A percentile compares a stretch with the other conserved stretches of the same genome.
These are phyloP conservation scores for Phytophthora idaei DNA, from an alignment of 352 stramenopile species.

Conservation along the genomic window DNA sequence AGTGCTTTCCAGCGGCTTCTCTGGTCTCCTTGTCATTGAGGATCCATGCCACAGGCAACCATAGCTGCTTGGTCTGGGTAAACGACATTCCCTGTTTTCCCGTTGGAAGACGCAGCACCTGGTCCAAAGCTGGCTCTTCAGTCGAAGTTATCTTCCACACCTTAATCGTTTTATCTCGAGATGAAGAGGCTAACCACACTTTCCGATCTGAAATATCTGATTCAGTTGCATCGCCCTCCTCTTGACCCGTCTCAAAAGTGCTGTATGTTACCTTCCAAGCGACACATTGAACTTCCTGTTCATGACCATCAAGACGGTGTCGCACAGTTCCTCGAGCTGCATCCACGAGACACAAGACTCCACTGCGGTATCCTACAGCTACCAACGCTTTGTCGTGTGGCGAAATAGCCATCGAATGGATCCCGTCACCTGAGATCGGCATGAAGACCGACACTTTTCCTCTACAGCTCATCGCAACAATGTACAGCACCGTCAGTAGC, in stretches of 20 bases:
- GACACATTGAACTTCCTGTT: slow-evolving; percentile 73
- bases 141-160: slow-evolving; percentile 45
- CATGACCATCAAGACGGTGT: slow-evolving; percentile 62
- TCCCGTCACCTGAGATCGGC: slow-evolving; percentile 55
- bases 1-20: slow-evolving; percentile 18
- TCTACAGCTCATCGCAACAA: slow-evolving; percentile 29
- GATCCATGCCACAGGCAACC: slow-evolving; percentile 75
- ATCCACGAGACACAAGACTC: slow-evolving; percentile 66
- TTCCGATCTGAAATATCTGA: not conserved
- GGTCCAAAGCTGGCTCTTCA: slow-evolving; percentile 31
- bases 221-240: slow-evolving; percentile 1
- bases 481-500: slow-evolving; percentile 7
- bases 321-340: slow-evolving; percentile 33
- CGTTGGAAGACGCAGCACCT: slow-evolving; percentile 58
- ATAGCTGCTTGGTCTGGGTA: slow-evolving; percentile 73
- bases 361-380: slow-evolving; percentile 76
- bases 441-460: slow-evolving; percentile 47
- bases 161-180: slow-evolving; percentile 73
- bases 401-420: slow-evolving; percentile 62
- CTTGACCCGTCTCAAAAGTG: too few relatives aligned
- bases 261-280: slow-evolving; percentile 40
- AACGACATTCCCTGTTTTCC: slow-evolving; percentile 64
- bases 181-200: slow-evolving; percentile 65
- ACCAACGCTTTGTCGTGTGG: slow-evolving; percentile 58
- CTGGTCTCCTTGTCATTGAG: not conserved